Evolutionary conservation across 31 red algal genomes (phyloP).

Genomic region (Porphyra umbilicalis): DNA sequence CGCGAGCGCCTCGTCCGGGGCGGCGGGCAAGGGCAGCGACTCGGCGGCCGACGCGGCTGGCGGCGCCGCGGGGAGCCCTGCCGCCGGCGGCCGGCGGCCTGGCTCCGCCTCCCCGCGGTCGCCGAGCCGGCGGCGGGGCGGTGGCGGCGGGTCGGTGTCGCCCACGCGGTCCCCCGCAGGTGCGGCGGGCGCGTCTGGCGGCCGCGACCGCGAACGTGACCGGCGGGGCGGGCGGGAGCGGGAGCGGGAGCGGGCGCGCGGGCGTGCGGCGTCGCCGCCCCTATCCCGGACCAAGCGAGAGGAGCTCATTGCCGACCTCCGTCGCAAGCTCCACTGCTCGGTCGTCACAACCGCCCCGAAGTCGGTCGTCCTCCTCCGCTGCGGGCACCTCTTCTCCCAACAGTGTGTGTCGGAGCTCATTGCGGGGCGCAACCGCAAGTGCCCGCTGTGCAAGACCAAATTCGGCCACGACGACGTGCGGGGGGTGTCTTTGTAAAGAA

Average conservation of each 20-base stretch:
- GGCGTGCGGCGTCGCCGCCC: not conserved
- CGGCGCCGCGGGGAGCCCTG: not conserved
- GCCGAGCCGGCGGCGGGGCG: not conserved
- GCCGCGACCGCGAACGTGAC: not conserved
- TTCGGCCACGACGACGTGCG: conserved; percentile 77
- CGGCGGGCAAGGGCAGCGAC: too few relatives aligned
- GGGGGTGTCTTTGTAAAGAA: conserved; percentile 55
- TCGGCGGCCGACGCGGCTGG: not conserved
- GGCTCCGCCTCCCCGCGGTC: not conserved
- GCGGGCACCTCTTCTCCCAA: conserved; percentile 91
- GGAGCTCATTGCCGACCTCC: conserved; percentile 68
- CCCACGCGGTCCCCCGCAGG: not conserved
- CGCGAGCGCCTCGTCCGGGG: not conserved
- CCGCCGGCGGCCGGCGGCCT: not conserved
- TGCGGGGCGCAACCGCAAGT: conserved; percentile 88
- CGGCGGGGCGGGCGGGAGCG: not conserved
- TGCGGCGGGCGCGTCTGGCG: not conserved
- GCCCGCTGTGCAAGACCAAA: conserved; percentile 59
- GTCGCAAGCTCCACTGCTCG: conserved; percentile 83
- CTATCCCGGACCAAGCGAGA: conserved; percentile 30
- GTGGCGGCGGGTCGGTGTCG: not conserved
- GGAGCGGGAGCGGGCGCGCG: not conserved
- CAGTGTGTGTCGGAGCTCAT: conserved; percentile 87
- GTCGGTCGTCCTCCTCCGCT: conserved; percentile 73
- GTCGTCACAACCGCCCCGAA: conserved; percentile 72